Conservation (phyloP, 2,329 filamentous ascomycete species). For the Xylariomycetidae sp. region DNA sequence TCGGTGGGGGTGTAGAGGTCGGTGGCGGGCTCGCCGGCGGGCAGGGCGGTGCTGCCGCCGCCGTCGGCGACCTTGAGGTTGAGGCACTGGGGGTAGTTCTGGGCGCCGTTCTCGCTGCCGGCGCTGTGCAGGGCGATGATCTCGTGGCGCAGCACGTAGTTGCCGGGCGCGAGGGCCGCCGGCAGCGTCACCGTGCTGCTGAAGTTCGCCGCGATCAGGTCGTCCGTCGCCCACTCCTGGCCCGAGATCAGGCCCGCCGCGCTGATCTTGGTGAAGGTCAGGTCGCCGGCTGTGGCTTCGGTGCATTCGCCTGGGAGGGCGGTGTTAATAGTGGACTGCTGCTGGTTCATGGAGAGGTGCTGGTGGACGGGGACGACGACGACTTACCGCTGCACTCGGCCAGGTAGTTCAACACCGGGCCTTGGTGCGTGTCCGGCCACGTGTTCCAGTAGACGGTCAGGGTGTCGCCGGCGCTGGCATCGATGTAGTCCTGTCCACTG, state of each 20-base stretch:
- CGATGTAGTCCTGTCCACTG: slow-evolving; percentile 24
- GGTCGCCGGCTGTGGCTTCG: slow-evolving; percentile 17
- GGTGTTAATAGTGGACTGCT: slow-evolving; percentile 2
- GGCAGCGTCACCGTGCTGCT: slow-evolving; percentile 38
- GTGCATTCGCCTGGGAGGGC: slow-evolving; percentile 27
- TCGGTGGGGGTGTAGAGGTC: slow-evolving; percentile 47
- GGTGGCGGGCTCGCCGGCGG: slow-evolving; percentile 42
- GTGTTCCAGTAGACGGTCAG: slow-evolving; percentile 27
- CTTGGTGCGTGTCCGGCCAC: slow-evolving; percentile 29
- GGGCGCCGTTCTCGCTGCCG: slow-evolving; percentile 33
- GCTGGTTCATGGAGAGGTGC: neutral
- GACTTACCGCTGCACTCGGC: slow-evolving; percentile 23
- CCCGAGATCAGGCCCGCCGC: slow-evolving; percentile 20
- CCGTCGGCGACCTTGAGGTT: slow-evolving; percentile 49
- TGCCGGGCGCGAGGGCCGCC: slow-evolving; percentile 33
- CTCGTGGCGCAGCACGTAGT: slow-evolving; percentile 45
- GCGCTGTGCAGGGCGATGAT: slow-evolving; percentile 44
- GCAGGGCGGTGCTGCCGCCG: slow-evolving; percentile 40
- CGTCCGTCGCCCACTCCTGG: slow-evolving; percentile 27
- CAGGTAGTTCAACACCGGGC: slow-evolving; percentile 31
- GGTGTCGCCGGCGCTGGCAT: slow-evolving; percentile 21
- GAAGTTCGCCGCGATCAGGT: slow-evolving; percentile 42
- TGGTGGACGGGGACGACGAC: neutral
- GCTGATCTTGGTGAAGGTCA: slow-evolving; percentile 26
- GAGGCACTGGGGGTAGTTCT: slow-evolving; percentile 47